Conservation (phyloP, 2,329 filamentous ascomycete species). For the Pseudogymnoascus sp. region DNA sequence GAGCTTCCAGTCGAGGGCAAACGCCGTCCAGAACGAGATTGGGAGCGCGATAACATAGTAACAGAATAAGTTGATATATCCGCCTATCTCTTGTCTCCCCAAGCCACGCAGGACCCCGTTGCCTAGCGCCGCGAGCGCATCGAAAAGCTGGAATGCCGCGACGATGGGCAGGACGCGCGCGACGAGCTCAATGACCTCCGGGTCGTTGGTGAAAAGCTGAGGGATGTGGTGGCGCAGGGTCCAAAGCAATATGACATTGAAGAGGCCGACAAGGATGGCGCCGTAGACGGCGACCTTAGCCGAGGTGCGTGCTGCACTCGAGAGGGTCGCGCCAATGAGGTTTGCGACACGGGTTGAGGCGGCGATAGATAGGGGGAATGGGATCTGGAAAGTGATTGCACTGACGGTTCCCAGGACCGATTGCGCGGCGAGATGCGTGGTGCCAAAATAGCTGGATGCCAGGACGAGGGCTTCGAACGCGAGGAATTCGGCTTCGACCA, state of each 20-base stretch:
- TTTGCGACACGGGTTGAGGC: constrained; percentile 85
- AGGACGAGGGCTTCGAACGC: constrained; percentile 88
- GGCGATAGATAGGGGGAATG: constrained; percentile 85
- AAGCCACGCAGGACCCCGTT: constrained; percentile 82
- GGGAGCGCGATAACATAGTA: constrained; percentile 86
- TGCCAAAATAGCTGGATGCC: constrained; percentile 70
- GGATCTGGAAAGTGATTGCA: constrained; percentile 78
- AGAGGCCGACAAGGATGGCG: constrained; percentile 62
- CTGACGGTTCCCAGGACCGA: constrained; percentile 73
- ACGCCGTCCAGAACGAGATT: constrained; percentile 68
- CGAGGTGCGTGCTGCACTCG: constrained; percentile 69
- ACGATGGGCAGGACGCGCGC: constrained; percentile 67
- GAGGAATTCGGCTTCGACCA: constrained; percentile 90
- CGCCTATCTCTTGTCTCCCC: constrained; percentile 81
- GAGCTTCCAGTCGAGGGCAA: constrained; percentile 68
- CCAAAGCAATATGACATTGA: constrained; percentile 67
- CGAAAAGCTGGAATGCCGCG: constrained; percentile 83
- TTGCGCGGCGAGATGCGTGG: constrained; percentile 76
- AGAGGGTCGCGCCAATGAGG: constrained; percentile 77
- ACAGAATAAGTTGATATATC: constrained; percentile 75
- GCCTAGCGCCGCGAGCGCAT: constrained; percentile 68
- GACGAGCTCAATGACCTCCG: constrained; percentile 60
- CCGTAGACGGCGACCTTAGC: constrained; percentile 67
- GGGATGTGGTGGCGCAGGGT: constrained; percentile 66
- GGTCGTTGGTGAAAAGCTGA: constrained; percentile 66